These are phyloP conservation scores for Pisolithus tinctorius DNA, from an alignment of 768 basidiomycete genomes.

Conservation along the genomic window DNA sequence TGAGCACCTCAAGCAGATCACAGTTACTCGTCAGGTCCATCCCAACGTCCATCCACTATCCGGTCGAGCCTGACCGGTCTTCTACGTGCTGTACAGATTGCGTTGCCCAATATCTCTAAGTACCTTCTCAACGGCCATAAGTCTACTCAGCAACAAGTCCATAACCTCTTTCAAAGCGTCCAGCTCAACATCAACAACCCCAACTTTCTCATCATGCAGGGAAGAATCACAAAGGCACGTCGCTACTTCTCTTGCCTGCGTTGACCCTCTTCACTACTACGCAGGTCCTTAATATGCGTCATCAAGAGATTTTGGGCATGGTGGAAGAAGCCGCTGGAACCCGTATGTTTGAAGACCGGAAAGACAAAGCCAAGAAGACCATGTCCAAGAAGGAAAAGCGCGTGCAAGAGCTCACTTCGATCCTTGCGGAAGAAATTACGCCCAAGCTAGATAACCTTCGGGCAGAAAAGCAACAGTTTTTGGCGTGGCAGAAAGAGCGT, in stretches of 20 bases:
- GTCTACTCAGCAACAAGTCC: conserved; percentile 74
- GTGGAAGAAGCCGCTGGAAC: conserved; percentile 98
- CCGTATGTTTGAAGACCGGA: conserved; percentile 97
- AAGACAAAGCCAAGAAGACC: conserved; percentile 92
- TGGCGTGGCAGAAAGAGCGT: conserved; percentile 85
- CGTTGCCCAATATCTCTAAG: conserved; percentile 88
- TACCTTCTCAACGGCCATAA: conserved; percentile 97
- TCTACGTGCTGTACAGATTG: conserved; percentile 50
- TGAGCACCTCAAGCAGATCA: conserved; percentile 79
- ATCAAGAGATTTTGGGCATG: conserved; percentile 96
- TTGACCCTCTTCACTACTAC: not conserved
- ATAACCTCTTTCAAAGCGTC: conserved; percentile 91
- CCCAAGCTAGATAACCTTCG: conserved; percentile 92
- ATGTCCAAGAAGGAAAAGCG: conserved; percentile 98
- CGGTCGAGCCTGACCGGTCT: not conserved
- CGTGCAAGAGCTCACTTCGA: conserved; percentile 77
- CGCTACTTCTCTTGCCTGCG: not conserved
- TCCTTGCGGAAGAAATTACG: conserved; percentile 84
- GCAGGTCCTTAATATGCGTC: conserved; percentile 94
- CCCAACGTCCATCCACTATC: not conserved
- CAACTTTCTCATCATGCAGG: conserved; percentile 99
- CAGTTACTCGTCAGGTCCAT: conserved; percentile 89
- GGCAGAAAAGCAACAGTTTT: conserved; percentile 78
- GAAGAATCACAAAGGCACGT: conserved; percentile 91
- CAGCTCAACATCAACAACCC: conserved; percentile 99